Evolutionary conservation across 2,329 filamentous ascomycete genomes (phyloP), one percentile per base, ranked within the genome.

Genomic region (Byssochlamys sp.): DNA sequence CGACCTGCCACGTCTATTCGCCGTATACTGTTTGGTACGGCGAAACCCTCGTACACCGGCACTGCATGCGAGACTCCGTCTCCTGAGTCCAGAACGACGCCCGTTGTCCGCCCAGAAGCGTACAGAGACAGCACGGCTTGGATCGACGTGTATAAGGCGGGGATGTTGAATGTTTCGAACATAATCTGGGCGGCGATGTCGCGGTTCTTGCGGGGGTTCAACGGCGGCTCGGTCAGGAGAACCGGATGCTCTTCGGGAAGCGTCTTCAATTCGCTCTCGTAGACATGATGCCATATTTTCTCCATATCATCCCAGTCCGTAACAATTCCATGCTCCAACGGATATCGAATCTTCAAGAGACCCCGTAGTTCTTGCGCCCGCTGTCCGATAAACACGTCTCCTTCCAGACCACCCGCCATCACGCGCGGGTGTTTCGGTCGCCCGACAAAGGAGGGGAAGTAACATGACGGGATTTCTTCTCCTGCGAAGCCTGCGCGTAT

Each of bases 211-310:
- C 91, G 87, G 33, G 94, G 94, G 75, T 99, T 99, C 64, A 99
- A 80, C 48, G 94, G 94, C 54, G 94, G 90, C 76, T 99, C 94
- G 60, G 94, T 99, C 67, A 99, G 82, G 55, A 99, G 85, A 60
- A 99, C 92, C 51, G 94, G 94, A 75, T 99, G 94, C 87, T 99
- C 94, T 81, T 99, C 94, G 75, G 91, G 96, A 71, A 96, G 81
- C 54, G 92, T 96, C 80, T 96, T 97, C 67, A 99, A 75, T 62
- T 95, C 94, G 70, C 96, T 92, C 58, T 89, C 89, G 73, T 97
- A 99, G 55, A 99, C 91, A 70, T 95, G 94, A 68, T 95, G 89
- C 94, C 94, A 99, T 54, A 61, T 61, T 35, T 61, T 61, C 48
- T 61, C 60, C 60, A 61, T 61, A 31, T 61, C 60, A 39, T 61